These are phyloP conservation scores for Lichenothelia convexa DNA, from an alignment of 495 filamentous ascomycete species.

Conservation along the genomic window DNA sequence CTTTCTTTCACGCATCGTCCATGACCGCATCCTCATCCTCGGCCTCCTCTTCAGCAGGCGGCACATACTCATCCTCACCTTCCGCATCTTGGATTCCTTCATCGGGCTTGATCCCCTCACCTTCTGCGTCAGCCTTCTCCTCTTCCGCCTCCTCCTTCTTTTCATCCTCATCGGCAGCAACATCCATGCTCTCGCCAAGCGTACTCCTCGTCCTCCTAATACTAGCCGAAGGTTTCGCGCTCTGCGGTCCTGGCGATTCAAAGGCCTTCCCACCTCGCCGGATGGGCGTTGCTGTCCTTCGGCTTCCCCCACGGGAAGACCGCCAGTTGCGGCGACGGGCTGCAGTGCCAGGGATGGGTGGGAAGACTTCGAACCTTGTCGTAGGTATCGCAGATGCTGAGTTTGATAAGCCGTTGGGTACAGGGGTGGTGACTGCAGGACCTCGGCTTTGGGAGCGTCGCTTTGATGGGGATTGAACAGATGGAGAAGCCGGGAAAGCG, in stretches of 20 bases:
- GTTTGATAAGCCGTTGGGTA: conserved; percentile 2
- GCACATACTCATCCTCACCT: not conserved
- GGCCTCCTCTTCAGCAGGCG: not conserved
- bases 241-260: not conserved
- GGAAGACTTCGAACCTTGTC: conserved; percentile 69
- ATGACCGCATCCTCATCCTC: not conserved
- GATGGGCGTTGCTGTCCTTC: conserved; percentile 8
- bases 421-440: not conserved
- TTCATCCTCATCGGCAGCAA: conserved; percentile 9
- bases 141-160: conserved; percentile 7
- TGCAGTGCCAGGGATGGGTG: conserved; percentile 44
- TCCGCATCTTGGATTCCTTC: not conserved
- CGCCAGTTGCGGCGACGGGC: conserved; percentile 29
- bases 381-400: conserved; percentile 40
- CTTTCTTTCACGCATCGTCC: not conserved
- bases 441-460: not conserved
- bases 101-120: not conserved
- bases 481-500: conserved; percentile 1
- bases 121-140: not conserved
- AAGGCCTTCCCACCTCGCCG: conserved; percentile 4
- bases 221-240: no score
- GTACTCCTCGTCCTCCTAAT: conserved; percentile 21
- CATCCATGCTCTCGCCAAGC: conserved; percentile 17
- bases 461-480: not conserved
- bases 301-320: conserved; percentile 19